Evolutionary conservation across 306 rosid genomes (phyloP).

Genomic region (Leucaena leucocephala): DNA sequence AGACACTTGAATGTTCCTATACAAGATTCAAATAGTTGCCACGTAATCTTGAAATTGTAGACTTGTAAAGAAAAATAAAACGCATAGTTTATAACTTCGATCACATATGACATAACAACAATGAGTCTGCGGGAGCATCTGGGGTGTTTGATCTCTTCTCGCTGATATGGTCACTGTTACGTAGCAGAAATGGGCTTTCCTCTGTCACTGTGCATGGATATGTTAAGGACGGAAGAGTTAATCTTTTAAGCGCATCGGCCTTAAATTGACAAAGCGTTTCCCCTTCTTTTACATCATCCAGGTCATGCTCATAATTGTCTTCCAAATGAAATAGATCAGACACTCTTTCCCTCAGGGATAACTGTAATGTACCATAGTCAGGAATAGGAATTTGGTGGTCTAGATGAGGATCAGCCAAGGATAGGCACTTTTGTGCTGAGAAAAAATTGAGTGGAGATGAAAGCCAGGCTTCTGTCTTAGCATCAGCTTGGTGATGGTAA

Average conservation of each 20-base stretch:
- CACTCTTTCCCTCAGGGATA: constrained; percentile 37
- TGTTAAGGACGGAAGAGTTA: constrained; percentile 43
- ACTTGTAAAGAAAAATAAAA: constrained; percentile 18
- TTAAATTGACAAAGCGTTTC: constrained; percentile 44
- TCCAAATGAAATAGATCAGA: constrained; percentile 37
- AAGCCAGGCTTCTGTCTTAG: constrained; percentile 45
- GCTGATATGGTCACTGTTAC: constrained; percentile 30
- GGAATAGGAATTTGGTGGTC: constrained; percentile 36
- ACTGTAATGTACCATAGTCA: constrained; percentile 39
- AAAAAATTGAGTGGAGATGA: constrained; percentile 43
- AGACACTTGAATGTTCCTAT: neutral
- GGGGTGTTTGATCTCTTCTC: constrained; percentile 31
- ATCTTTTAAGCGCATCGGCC: constrained; percentile 40
- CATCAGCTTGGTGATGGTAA: constrained; percentile 28
- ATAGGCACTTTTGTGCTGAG: constrained; percentile 40
- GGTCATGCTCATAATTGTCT: constrained; percentile 34
- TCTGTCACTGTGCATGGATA: constrained; percentile 42
- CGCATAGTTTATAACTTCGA: constrained; percentile 16
- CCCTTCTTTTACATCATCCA: constrained; percentile 33
- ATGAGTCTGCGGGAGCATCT: constrained; percentile 35
- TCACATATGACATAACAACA: neutral
- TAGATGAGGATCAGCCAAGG: constrained; percentile 40
- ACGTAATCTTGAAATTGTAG: neutral
- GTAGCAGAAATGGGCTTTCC: constrained; percentile 42
- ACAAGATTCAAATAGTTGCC: neutral